A percentile compares a stretch with the other conserved stretches of the same genome.
These are phyloP conservation scores for Crucihimalaya himalaica DNA, from an alignment of 345 rosid species.

Conservation along the genomic window DNA sequence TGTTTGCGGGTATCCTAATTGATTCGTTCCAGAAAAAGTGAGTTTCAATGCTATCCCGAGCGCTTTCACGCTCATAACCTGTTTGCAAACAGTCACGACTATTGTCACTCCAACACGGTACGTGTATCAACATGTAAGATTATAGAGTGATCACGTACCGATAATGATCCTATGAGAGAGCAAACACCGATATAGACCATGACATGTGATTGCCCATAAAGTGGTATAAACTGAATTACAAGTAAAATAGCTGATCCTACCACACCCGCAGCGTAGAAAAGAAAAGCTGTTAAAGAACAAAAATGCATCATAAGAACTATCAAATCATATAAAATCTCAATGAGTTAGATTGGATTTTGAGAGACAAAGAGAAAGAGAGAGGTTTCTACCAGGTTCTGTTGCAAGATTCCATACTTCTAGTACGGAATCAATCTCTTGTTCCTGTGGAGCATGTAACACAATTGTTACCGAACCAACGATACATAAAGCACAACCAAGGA, in stretches of 20 bases:
- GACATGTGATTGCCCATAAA: conserved; percentile 77
- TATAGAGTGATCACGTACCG: conserved; percentile 50
- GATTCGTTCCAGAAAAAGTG: conserved; percentile 63
- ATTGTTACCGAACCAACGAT: conserved; percentile 88
- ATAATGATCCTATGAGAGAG: conserved; percentile 85
- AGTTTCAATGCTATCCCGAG: conserved; percentile 66
- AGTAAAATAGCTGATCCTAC: conserved; percentile 64
- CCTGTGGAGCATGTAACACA: conserved; percentile 90
- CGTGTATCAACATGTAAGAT: neutral
- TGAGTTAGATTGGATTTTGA: neutral
- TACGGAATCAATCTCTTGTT: conserved; percentile 74
- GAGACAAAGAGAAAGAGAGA: neutral
- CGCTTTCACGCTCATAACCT: conserved; percentile 76
- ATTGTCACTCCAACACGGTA: conserved; percentile 1
- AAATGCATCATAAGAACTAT: neutral
- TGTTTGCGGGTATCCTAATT: conserved; percentile 58
- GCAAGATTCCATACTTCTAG: conserved; percentile 91
- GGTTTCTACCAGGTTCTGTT: conserved; percentile 72
- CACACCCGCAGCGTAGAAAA: conserved; percentile 74
- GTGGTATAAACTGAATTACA: conserved; percentile 62
- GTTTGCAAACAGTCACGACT: neutral
- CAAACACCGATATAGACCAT: conserved; percentile 88
- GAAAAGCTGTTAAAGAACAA: conserved; percentile 58
- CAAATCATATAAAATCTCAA: neutral
- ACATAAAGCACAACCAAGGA: conserved; percentile 84